Percentiles rank a stretch among this genome's conserved stretches.
These are phyloP conservation scores for Melampsora larici-populina DNA, from an alignment of 1,284 basidiomycete genomes.

Conservation along the genomic window DNA sequence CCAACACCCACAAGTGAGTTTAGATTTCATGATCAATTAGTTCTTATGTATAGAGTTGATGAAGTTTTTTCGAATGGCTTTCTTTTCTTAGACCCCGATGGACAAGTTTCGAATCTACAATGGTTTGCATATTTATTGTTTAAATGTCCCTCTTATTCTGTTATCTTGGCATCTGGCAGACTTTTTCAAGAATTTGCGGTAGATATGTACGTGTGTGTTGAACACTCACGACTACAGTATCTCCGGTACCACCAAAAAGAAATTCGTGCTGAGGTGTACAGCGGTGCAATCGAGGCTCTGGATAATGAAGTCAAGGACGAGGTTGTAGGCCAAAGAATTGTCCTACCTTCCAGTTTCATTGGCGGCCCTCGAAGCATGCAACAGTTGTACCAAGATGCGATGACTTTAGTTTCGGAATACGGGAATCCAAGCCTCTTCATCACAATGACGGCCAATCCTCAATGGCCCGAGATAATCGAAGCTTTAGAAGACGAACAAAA, in stretches of 20 bases:
- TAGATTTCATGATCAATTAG: no score
- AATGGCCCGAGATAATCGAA: not conserved
- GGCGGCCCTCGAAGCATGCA: conserved; percentile 53
- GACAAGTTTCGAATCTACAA: not conserved
- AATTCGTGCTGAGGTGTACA: no score
- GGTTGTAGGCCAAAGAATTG: no score
- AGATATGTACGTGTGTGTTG: conserved; percentile 45
- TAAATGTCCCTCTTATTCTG: not conserved
- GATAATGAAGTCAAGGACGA: no score
- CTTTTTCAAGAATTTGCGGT: not conserved
- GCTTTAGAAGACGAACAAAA: not conserved
- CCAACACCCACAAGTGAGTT: not conserved
- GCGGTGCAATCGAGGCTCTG: no score
- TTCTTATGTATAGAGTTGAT: no score
- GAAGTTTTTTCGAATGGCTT: no score
- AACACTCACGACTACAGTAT: no score
- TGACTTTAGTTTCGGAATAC: conserved; percentile 52
- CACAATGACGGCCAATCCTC: conserved; percentile 56
- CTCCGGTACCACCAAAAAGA: no score
- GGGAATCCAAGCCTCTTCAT: conserved; percentile 55
- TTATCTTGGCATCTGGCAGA: not conserved
- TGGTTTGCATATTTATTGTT: not conserved
- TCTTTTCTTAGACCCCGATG: no score
- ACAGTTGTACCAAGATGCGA: conserved; percentile 54
- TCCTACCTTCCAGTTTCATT: no score